Conservation (phyloP, 768 basidiomycete genomes). For the Grammothele lineata region DNA sequence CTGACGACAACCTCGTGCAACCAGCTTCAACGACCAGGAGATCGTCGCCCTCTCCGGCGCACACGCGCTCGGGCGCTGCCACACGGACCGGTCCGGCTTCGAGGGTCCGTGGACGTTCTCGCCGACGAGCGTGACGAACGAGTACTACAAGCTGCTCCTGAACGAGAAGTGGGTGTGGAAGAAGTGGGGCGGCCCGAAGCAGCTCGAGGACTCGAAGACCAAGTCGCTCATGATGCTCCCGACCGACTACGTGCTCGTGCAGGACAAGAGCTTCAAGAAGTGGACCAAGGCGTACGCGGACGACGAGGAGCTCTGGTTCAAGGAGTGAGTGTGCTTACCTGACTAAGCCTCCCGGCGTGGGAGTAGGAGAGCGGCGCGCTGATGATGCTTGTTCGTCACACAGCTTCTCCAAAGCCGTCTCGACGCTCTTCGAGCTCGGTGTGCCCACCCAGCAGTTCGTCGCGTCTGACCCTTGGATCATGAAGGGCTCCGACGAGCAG, state of each 20-base stretch:
- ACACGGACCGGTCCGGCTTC: slow-evolving; percentile 75
- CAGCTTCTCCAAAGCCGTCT: slow-evolving; percentile 80
- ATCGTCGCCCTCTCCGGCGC: slow-evolving; percentile 94
- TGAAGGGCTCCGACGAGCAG: slow-evolving; percentile 51
- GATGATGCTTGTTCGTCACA: slow-evolving; percentile 5
- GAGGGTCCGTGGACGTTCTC: slow-evolving; percentile 96
- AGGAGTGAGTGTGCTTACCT: slow-evolving; percentile 60
- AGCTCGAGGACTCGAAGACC: slow-evolving; percentile 90
- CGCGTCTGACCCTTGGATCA: slow-evolving; percentile 66
- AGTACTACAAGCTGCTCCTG: slow-evolving; percentile 81
- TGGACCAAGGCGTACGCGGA: slow-evolving; percentile 84
- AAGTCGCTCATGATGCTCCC: slow-evolving; percentile 93
- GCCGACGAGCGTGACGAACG: slow-evolving; percentile 83
- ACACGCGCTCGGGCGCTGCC: slow-evolving; percentile 95
- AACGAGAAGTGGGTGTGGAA: slow-evolving; percentile 95
- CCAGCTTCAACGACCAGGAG: slow-evolving; percentile 89
- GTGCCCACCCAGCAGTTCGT: slow-evolving; percentile 81
- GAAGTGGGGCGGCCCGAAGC: slow-evolving; percentile 93
- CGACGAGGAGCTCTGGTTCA: slow-evolving; percentile 84
- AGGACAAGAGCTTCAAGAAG: slow-evolving; percentile 93
- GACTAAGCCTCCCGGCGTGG: not conserved
- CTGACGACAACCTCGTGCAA: too few species aligned
- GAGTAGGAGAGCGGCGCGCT: too few species aligned
- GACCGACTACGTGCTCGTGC: slow-evolving; percentile 82
- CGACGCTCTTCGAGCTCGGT: slow-evolving; percentile 88